Evolutionary conservation across 2,329 filamentous ascomycete genomes (phyloP).

Genomic region (Curvularia hawaiiensis): DNA sequence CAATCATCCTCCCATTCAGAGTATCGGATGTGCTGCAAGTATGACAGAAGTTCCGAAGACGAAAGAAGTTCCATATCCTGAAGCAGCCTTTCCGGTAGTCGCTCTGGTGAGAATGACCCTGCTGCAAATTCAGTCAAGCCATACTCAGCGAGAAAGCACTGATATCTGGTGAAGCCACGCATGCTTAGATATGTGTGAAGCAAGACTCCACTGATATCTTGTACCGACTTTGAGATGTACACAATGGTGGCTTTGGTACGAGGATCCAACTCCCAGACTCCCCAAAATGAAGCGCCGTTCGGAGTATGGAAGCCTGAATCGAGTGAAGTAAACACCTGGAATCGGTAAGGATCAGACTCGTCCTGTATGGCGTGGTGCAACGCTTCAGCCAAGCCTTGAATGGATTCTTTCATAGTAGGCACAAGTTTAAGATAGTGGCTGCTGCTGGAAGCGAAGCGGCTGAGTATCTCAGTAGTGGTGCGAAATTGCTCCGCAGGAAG

Average conservation of each 20-base stretch:
- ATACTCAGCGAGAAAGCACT: constrained; percentile 43
- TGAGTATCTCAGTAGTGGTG: constrained; percentile 22
- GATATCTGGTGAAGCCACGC: constrained; percentile 41
- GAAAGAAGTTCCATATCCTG: constrained; percentile 44
- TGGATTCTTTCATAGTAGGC: constrained; percentile 30
- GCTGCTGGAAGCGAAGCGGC: constrained; percentile 20
- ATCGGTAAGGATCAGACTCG: constrained; percentile 33
- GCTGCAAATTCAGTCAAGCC: constrained; percentile 26
- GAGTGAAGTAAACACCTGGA: constrained; percentile 42
- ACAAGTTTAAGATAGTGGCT: constrained; percentile 26
- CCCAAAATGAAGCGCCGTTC: constrained; percentile 42
- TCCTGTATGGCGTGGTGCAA: constrained; percentile 34
- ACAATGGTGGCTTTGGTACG: constrained; percentile 36
- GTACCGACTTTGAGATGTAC: constrained; percentile 45
- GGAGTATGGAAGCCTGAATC: constrained; percentile 48
- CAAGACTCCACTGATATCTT: constrained; percentile 35
- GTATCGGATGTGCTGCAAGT: constrained; percentile 41
- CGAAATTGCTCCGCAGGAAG: constrained; percentile 33
- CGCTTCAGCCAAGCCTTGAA: constrained; percentile 29
- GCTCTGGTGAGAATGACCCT: constrained; percentile 11
- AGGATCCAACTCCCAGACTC: constrained; percentile 41
- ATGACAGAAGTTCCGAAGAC: constrained; percentile 41
- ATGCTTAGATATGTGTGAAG: constrained; percentile 45
- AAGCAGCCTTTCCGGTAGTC: constrained; percentile 34
- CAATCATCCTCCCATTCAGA: constrained; percentile 41